These are phyloP conservation scores for Penicillium sp. DNA, from an alignment of 2,329 filamentous ascomycete species.

Conservation along the genomic window DNA sequence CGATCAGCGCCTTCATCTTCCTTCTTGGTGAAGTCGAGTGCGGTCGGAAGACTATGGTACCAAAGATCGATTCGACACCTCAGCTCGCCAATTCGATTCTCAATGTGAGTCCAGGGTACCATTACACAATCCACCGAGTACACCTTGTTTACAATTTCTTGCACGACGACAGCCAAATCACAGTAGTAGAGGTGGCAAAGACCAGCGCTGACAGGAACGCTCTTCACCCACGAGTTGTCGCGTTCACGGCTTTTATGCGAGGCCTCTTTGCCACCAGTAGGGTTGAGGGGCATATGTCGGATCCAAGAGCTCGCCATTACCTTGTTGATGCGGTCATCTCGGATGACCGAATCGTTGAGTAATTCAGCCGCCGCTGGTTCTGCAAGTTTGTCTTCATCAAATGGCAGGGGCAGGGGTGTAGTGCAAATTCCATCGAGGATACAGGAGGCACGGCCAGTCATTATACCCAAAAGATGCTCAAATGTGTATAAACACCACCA, in stretches of 20 bases:
- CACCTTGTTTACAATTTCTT: constrained; percentile 43
- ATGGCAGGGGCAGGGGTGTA: constrained; percentile 42
- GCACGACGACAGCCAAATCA: constrained; percentile 40
- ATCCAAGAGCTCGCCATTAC: constrained; percentile 32
- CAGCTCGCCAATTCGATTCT: constrained; percentile 40
- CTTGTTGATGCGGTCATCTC: constrained; percentile 33
- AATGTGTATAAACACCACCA: constrained; percentile 49
- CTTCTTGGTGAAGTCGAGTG: constrained; percentile 39
- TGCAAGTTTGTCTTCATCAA: constrained; percentile 41
- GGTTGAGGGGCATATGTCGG: constrained; percentile 33
- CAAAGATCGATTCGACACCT: constrained; percentile 40
- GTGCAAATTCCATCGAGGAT: constrained; percentile 46
- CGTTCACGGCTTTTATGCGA: constrained; percentile 21
- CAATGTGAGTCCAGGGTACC: constrained; percentile 42
- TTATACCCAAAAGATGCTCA: constrained; percentile 46
- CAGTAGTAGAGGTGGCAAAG: constrained; percentile 42
- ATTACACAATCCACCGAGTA: constrained; percentile 42
- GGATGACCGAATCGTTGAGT: constrained; percentile 30
- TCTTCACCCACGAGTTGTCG: constrained; percentile 37
- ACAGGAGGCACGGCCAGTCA: constrained; percentile 48
- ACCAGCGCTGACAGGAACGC: constrained; percentile 32
- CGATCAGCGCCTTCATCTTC: constrained; percentile 33
- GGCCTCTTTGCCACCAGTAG: constrained; percentile 27
- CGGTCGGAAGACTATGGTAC: constrained; percentile 36
- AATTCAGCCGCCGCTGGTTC: constrained; percentile 34